Evolutionary conservation across 306 rosid genomes (phyloP), one percentile per base, ranked within the genome.

Genomic region (Bauhinia variegata): DNA sequence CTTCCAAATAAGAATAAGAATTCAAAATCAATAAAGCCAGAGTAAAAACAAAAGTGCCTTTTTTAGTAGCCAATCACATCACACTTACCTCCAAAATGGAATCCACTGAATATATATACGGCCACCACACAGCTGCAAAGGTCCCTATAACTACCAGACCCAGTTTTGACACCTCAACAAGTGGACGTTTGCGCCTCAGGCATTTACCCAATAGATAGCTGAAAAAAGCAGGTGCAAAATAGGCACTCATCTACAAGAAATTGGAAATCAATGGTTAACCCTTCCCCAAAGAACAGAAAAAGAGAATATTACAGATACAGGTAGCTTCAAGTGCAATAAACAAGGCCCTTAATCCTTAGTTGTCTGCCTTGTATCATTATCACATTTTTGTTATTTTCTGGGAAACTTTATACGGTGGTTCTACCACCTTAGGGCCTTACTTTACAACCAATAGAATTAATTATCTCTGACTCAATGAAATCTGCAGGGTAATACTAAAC

Each of bases 191-290:
- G 7, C 54, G 85, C 87, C 83, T 82, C 63, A 90, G 67, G 65
- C 92, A 83, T 85, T 89, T 93, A 10, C 96, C 99, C 54, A 90
- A 75, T 58, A 93, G 93, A 83, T 90, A 78, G 76, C 96, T 75
- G 67, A 93, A 93, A 85, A 93, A 93, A 18, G 99, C 97, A 30
- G 96, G 99, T 15, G 97, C 97, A 79, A 72, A 88, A 71, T 93
- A 93, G 31, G 87, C 85, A 77, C 95, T 90, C 99, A 90, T 93
- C 99, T 90, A 91, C 60, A 71, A 61, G 67, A 77, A 33, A 73
- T 39, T 68, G 65, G 28, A 38, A 48, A 19, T 47, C n/a, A 63
- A 71, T 68, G 63, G 72, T 55, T 50, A 67, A 9, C 34, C 44
- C 33, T 31, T 28, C 48, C 33, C 12, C 15, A 51, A 52, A 63